Conservation (phyloP, 129 eudicot genomes). For the Helichrysum umbraculigerum region DNA sequence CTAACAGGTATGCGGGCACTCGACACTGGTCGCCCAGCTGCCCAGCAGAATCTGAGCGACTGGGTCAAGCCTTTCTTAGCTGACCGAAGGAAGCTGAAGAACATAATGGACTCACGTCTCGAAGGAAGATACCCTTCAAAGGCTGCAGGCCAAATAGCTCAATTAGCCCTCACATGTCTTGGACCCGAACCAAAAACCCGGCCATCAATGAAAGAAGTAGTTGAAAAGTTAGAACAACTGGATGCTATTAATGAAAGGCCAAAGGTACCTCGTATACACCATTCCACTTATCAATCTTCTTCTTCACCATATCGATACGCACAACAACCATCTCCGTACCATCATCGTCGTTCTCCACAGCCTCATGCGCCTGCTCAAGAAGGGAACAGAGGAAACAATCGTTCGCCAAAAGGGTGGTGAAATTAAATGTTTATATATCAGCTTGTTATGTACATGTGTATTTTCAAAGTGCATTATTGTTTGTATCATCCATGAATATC, state of each 20-base stretch:
- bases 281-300: slow-evolving; percentile 19
- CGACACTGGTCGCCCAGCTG: slow-evolving; percentile 37
- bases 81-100: slow-evolving; percentile 45
- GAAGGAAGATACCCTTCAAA: slow-evolving; percentile 47
- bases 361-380: slow-evolving; percentile 26
- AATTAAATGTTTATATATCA: not conserved
- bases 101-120: slow-evolving; percentile 47
- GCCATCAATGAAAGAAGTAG: slow-evolving; percentile 49
- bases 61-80: slow-evolving; percentile 46
- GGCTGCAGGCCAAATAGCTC: slow-evolving; percentile 41
- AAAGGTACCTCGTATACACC: slow-evolving; percentile 31
- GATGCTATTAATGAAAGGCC: slow-evolving; percentile 35
- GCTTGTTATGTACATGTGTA: not conserved
- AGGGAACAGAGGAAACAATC: slow-evolving; percentile 28
- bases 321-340: slow-evolving; percentile 25
- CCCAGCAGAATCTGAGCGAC: slow-evolving; percentile 38
- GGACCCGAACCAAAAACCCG: slow-evolving; percentile 47
- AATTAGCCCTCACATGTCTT: slow-evolving; percentile 42
- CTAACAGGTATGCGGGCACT: slow-evolving; percentile 47
- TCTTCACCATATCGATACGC: slow-evolving; percentile 21
- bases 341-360: slow-evolving; percentile 42
- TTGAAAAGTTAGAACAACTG: slow-evolving; percentile 38
- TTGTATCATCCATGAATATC: slow-evolving; percentile 9
- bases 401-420: slow-evolving; percentile 35
- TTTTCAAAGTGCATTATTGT: slow-evolving; percentile 5